Conservation (phyloP, 2,329 filamentous ascomycete species). For the Aspergillus puulaauensis region DNA sequence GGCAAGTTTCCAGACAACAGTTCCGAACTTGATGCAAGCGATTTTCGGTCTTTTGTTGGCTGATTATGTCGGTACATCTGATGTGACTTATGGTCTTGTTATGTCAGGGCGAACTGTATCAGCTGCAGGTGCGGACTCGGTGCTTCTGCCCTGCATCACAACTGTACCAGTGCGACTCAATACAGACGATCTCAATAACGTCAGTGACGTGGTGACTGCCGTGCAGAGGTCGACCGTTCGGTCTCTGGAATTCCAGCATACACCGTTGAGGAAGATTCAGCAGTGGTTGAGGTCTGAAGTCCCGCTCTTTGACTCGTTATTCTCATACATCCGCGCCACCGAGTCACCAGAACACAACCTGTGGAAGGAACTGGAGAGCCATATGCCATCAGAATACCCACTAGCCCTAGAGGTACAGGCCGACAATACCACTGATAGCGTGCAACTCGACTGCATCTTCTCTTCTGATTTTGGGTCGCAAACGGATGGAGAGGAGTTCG, state of each 20-base stretch:
- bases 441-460: conserved; percentile 27
- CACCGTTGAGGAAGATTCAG: conserved; percentile 35
- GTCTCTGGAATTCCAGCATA: conserved; percentile 37
- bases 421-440: conserved; percentile 18
- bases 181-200: conserved; percentile 18
- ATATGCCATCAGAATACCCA: conserved; percentile 37
- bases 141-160: conserved; percentile 37
- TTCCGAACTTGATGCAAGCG: conserved; percentile 32
- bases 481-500: conserved; percentile 23
- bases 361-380: conserved; percentile 32
- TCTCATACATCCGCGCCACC: conserved; percentile 30
- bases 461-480: conserved; percentile 25
- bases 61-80: conserved; percentile 24
- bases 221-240: conserved; percentile 25
- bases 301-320: conserved; percentile 36
- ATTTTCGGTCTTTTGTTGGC: conserved; percentile 36
- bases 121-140: conserved; percentile 29
- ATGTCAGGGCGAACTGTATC: conserved; percentile 35
- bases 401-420: conserved; percentile 37
- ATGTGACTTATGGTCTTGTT: conserved; percentile 35
- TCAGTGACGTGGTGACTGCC: conserved; percentile 22
- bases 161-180: conserved; percentile 38
- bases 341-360: conserved; percentile 16
- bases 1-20: conserved; percentile 28
- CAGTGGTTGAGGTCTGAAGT: conserved; percentile 33